Evolutionary conservation across 225 moss, liverwort and hornwort genomes (phyloP), one percentile per base, ranked within the genome.

Genomic region (Antitrichia curtipendula): DNA sequence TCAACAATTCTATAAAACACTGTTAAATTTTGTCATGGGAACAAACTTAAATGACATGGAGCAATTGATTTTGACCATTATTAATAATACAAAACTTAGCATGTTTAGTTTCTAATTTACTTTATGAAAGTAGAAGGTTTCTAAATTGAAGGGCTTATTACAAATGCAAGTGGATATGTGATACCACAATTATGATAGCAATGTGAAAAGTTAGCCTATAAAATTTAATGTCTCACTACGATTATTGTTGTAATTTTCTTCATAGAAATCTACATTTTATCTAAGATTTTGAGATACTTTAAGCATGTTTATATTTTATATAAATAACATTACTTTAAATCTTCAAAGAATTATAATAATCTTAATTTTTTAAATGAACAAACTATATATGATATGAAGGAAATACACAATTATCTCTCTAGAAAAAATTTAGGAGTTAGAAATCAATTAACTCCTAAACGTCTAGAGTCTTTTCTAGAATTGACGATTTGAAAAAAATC

Each of bases 371-470:
- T 13, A 14, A 71, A 25, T 71, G 15, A 71, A 25, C 0, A 23
- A 43, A 25, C 3, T 70, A 25, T 41, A 8, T n/a, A n/a, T n/a
- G n/a, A 70, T 41, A 41, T 41, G 8, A 8, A 70, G 5, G 25
- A 70, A 71, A 9, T 71, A 41, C 15, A 41, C 2, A 0, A 0
- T 1, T 70, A 8, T 1, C 43, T 64, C 2, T 41, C 2, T 0
- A 16, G 8, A 8, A 1, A 7, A 28, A 27, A 3, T 41, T 16
- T 2, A 72, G 2, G 6, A 45, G 9, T 71, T 43, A 41, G 3
- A 41, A 40, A 69, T 69, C 41, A 24, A 41, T 41, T 13, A 4
- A 64, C n/a, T n/a, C n/a, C n/a, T n/a, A n/a, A n/a, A n/a, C n/a
- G n/a, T n/a, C n/a, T n/a, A n/a, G n/a, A n/a, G n/a, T n/a, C n/a